Evolutionary conservation across 2,329 filamentous ascomycete species (phyloP).

Genomic region (Trichoderma citrinoviride): DNA sequence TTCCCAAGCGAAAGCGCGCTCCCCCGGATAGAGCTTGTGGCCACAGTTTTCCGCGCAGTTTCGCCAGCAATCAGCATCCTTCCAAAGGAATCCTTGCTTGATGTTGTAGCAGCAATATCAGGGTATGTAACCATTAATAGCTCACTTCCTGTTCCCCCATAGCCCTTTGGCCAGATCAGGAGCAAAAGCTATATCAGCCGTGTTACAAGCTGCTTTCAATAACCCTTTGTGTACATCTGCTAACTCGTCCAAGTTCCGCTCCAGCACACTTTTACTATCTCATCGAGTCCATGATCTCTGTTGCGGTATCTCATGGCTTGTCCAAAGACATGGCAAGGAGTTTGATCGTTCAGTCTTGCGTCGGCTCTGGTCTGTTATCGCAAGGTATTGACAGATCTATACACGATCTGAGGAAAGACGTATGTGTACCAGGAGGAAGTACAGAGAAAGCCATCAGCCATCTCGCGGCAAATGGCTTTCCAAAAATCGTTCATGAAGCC

Average conservation of each 20-base stretch:
- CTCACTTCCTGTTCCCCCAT: no score
- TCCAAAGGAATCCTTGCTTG: conserved; percentile 2
- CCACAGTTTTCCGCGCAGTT: conserved; percentile 2
- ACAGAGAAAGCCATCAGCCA: conserved; percentile 8
- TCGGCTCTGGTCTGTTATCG: conserved; percentile 10
- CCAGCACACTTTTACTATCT: conserved; percentile 15
- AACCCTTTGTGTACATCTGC: no score
- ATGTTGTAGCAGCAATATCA: conserved; percentile 9
- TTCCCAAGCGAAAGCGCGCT: conserved; percentile 4
- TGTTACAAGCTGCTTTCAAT: no score
- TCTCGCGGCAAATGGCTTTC: neutral
- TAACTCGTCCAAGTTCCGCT: conserved; percentile 3
- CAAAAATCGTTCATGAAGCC: conserved; percentile 6
- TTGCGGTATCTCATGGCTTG: neutral
- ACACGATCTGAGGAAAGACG: neutral
- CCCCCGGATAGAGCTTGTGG: conserved; percentile 12
- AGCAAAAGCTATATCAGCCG: no score
- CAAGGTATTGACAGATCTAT: conserved; percentile 6
- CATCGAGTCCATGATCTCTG: conserved; percentile 9
- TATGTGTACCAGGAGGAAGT: conserved; percentile 10
- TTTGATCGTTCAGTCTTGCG: conserved; percentile 11
- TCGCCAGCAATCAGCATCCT: conserved; percentile 2
- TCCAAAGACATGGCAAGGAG: conserved; percentile 1
- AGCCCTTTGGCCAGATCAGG: no score
- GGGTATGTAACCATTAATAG: no score